These are phyloP conservation scores for Serendipita indica DNA, from an alignment of 768 basidiomycete genomes.

Conservation along the genomic window DNA sequence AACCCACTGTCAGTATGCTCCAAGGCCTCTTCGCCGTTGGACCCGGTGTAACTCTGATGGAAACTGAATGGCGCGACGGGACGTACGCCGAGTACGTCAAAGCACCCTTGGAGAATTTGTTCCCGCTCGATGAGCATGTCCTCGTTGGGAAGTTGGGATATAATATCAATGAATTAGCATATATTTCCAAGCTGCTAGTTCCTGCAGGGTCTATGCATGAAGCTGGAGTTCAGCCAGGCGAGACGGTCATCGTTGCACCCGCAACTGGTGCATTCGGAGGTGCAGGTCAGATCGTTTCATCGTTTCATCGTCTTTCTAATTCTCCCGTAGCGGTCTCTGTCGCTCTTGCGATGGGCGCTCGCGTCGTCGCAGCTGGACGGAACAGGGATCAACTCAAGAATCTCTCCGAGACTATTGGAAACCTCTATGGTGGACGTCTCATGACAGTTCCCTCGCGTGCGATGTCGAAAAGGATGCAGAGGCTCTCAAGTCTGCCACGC, in stretches of 20 bases:
- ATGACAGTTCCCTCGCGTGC: neutral
- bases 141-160: neutral
- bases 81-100: constrained; percentile 1
- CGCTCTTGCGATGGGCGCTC: constrained; percentile 1
- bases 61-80: neutral
- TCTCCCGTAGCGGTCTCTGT: neutral
- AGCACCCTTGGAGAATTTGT: neutral
- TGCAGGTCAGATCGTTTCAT: neutral
- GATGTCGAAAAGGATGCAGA: neutral
- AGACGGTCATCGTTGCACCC: constrained; percentile 5
- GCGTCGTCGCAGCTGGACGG: neutral
- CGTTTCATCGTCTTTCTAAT: neutral
- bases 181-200: neutral
- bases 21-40: neutral
- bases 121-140: neutral
- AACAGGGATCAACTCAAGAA: neutral
- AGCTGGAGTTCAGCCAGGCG: neutral
- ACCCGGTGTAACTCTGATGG: neutral
- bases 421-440: neutral
- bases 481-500: neutral
- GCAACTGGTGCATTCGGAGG: neutral
- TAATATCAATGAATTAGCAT: neutral
- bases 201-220: neutral
- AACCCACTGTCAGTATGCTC: neutral
- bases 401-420: neutral